Percentiles rank a stretch among this genome's conserved stretches.
phyloP scores from a whole-genome alignment of 129 eudicot genomes.

The Tanacetum coccineum region DNA sequence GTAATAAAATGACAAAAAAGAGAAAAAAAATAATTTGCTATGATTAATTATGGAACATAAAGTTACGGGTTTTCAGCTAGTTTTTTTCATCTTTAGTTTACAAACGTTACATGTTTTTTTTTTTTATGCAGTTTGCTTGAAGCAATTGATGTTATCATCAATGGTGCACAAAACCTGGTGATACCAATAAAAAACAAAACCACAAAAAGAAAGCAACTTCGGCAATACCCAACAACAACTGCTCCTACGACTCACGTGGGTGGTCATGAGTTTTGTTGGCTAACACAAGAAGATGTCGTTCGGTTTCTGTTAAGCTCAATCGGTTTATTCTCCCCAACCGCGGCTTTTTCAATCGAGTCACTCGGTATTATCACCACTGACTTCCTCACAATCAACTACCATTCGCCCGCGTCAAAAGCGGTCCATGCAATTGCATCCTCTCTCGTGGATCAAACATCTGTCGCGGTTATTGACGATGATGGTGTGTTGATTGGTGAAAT shows the following conservation, averaged over 20 bases:
- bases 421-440: slow-evolving; percentile 39
- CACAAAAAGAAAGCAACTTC: slow-evolving; percentile 39
- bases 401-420: slow-evolving; percentile 56
- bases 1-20: too few species aligned
- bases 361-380: slow-evolving; percentile 56
- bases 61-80: background rate
- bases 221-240: slow-evolving; percentile 29
- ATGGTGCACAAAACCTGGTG: slow-evolving; percentile 79
- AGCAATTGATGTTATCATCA: slow-evolving; percentile 66
- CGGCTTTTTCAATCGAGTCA: slow-evolving; percentile 49
- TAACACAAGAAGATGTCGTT: slow-evolving; percentile 74
- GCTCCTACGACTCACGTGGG: slow-evolving; percentile 39
- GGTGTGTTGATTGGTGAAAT: slow-evolving; percentile 70
- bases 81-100: background rate
- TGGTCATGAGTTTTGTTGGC: slow-evolving; percentile 77
- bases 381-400: slow-evolving; percentile 43
- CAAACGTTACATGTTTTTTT: background rate
- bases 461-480: slow-evolving; percentile 63
- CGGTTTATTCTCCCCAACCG: slow-evolving; percentile 56
- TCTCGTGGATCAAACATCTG: slow-evolving; percentile 52
- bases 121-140: slow-evolving; percentile 68
- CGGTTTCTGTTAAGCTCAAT: slow-evolving; percentile 68
- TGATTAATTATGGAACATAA: too few species aligned
- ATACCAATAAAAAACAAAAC: slow-evolving; percentile 54
- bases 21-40: too few species aligned